Conservation (phyloP, 371 early-diverging fungal species). For the Batkoa obscura region DNA sequence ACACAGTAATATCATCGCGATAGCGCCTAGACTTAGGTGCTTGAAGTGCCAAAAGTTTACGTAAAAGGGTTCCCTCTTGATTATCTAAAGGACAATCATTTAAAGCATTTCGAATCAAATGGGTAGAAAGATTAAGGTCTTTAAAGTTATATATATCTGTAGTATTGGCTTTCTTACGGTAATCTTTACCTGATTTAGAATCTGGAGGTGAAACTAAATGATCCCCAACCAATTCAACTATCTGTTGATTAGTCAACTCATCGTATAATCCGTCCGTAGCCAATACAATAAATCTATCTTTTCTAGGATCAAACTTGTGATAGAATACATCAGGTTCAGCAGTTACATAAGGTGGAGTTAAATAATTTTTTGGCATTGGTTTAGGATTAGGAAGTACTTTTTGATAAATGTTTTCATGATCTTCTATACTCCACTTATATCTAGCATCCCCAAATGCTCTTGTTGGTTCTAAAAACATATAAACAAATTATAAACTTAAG, state of each 20-base stretch:
- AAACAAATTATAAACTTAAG: background rate
- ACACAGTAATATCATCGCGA: constrained; percentile 88
- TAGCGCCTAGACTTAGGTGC: constrained; percentile 36
- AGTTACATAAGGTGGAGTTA: constrained; percentile 83
- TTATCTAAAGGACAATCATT: constrained; percentile 24
- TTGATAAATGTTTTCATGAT: constrained; percentile 26
- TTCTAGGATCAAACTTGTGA: constrained; percentile 28
- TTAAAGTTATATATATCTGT: constrained; percentile 13
- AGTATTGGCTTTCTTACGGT: constrained; percentile 4
- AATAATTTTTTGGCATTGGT: constrained; percentile 39
- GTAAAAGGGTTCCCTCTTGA: constrained; percentile 9
- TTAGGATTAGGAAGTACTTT: constrained; percentile 36
- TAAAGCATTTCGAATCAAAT: constrained; percentile 61
- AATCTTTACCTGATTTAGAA: background rate
- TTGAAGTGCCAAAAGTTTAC: constrained; percentile 13
- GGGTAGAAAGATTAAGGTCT: constrained; percentile 68
- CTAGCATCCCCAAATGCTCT: constrained; percentile 46
- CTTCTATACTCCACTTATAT: constrained; percentile 55
- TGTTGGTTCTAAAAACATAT: constrained; percentile 30
- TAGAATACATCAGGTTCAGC: constrained; percentile 66
- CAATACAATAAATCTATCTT: constrained; percentile 64
- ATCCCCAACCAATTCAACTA: constrained; percentile 34
- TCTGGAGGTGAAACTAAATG: constrained; percentile 15
- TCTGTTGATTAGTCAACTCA: constrained; percentile 48
- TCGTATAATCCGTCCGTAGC: constrained; percentile 93